Conservation (phyloP, 805 yeast genomes). For the Myxozyma geophila region DNA sequence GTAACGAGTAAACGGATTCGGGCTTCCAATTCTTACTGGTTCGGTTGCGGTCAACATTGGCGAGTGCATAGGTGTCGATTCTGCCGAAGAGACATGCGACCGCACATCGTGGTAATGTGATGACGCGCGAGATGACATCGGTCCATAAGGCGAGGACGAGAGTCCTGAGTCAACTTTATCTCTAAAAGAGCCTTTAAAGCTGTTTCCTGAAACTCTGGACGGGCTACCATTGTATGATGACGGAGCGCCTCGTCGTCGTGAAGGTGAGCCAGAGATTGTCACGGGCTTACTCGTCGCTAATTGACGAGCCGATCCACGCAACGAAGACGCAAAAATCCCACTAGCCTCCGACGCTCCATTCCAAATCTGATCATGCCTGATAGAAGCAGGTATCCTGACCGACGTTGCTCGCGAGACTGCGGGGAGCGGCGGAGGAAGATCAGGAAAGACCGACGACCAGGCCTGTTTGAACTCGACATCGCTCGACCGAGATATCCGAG, state of each 20-base stretch:
- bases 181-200: neutral
- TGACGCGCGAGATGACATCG: conserved; percentile 10
- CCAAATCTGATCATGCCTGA: neutral
- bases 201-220: neutral
- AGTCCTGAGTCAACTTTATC: neutral
- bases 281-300: neutral
- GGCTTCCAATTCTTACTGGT: conserved; percentile 3
- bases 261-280: conserved; percentile 3
- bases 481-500: conserved; percentile 26
- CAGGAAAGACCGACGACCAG: conserved; percentile 35
- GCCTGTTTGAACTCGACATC: conserved; percentile 32
- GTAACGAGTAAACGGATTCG: conserved; percentile 26
- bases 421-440: conserved; percentile 23
- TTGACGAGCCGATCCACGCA: neutral
- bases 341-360: neutral
- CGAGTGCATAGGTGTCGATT: conserved; percentile 12
- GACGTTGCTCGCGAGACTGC: conserved; percentile 10
- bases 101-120: conserved; percentile 26
- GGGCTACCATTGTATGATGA: conserved; percentile 5
- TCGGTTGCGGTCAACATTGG: conserved; percentile 2
- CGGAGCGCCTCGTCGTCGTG: neutral
- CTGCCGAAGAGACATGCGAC: conserved; percentile 17
- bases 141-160: neutral
- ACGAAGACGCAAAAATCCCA: neutral
- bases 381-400: conserved; percentile 7